Evolutionary conservation across 2,329 filamentous ascomycete species (phyloP).

Genomic region (Intubia oerlemansii): DNA sequence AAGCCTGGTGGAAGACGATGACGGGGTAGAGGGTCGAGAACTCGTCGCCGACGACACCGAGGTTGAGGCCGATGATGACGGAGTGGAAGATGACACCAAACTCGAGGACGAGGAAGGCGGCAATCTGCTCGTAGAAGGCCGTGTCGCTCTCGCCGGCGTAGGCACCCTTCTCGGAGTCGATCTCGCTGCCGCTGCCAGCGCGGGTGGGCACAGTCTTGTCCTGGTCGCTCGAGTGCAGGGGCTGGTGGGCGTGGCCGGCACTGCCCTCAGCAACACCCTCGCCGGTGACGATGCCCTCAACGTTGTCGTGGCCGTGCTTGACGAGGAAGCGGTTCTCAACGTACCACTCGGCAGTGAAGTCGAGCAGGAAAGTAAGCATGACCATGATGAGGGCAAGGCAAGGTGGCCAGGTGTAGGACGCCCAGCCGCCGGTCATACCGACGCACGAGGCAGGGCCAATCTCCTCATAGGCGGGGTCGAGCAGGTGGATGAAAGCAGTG

Average conservation of each 20-base stretch:
- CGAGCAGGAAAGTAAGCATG: slow-evolving; percentile 72
- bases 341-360: slow-evolving; percentile 62
- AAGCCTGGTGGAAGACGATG: slow-evolving; percentile 75
- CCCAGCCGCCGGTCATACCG: slow-evolving; percentile 32
- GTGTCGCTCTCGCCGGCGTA: slow-evolving; percentile 10
- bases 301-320: slow-evolving; percentile 23
- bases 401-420: slow-evolving; percentile 58
- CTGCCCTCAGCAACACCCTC: too few species aligned
- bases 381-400: slow-evolving; percentile 73
- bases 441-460: slow-evolving; percentile 25
- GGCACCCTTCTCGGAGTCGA: slow-evolving; percentile 34
- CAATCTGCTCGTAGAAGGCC: slow-evolving; percentile 20
- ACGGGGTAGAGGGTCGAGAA: slow-evolving; percentile 41
- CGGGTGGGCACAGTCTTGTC: slow-evolving; percentile 38
- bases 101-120: slow-evolving; percentile 65
- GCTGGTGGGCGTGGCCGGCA: slow-evolving; percentile 20
- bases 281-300: slow-evolving; percentile 23
- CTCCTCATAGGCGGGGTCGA: slow-evolving; percentile 60
- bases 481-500: slow-evolving; percentile 78
- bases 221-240: slow-evolving; percentile 49
- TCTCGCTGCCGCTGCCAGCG: slow-evolving; percentile 45
- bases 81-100: slow-evolving; percentile 93
- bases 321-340: slow-evolving; percentile 32
- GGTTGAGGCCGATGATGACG: slow-evolving; percentile 77
- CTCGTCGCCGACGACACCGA: slow-evolving; percentile 34